A percentile compares a stretch with the other conserved stretches of the same genome.
phyloP scores from a whole-genome alignment of 441 rosid genomes.

The Theobroma grandiflorum region DNA sequence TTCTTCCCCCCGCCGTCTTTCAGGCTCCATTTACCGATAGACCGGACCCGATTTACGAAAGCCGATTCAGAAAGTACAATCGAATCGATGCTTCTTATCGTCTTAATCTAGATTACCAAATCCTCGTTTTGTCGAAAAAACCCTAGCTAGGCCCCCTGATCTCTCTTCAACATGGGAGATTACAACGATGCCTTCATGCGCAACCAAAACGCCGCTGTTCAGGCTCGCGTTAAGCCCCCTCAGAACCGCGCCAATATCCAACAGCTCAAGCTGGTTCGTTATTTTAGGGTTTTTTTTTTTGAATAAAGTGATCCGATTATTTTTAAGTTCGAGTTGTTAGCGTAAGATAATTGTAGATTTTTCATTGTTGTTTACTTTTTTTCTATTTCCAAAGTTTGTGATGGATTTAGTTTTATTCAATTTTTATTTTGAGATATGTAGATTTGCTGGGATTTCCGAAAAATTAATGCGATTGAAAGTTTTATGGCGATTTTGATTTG shows the following conservation, averaged over 20 bases:
- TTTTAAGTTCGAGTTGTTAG: constrained; percentile 8
- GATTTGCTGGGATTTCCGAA: background rate
- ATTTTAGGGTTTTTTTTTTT: constrained; percentile 18
- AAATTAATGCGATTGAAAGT: background rate
- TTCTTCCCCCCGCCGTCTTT: background rate
- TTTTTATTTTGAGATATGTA: background rate
- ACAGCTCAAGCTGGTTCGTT: constrained; percentile 92
- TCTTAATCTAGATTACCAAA: background rate
- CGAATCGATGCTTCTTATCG: background rate
- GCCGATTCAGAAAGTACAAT: background rate
- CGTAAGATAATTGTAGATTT: background rate
- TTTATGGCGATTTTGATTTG: background rate
- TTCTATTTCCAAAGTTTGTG: background rate
- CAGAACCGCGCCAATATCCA: constrained; percentile 96
- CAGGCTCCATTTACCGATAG: background rate
- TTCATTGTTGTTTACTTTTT: background rate
- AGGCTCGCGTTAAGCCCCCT: constrained; percentile 74
- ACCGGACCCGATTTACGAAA: background rate
- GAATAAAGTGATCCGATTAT: background rate
- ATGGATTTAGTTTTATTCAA: background rate
- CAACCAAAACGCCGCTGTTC: constrained; percentile 56
- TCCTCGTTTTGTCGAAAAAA: constrained; percentile 25
- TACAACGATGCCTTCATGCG: constrained; percentile 90
- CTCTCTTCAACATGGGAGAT: constrained; percentile 70
- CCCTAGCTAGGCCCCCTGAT: constrained; percentile 47